Evolutionary conservation across 148 eudicot species (phyloP).

Genomic region (Camellia sinensis): DNA sequence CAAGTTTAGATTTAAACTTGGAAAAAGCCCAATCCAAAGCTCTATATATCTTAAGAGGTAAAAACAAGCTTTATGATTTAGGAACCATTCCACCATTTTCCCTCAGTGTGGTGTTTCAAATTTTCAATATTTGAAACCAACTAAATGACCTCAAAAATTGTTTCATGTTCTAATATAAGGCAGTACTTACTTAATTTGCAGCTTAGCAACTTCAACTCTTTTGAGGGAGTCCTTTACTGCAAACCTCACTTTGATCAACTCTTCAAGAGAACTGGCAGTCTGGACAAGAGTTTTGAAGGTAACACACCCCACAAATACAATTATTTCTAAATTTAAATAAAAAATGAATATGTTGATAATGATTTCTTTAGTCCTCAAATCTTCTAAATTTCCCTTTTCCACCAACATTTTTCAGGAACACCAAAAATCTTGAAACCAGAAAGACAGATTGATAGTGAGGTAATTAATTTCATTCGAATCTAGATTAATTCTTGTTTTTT

Average conservation of each 20-base stretch:
- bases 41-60: no score
- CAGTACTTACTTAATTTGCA: conserved; percentile 23
- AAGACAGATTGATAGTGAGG: conserved; percentile 48
- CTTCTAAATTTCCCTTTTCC: background rate
- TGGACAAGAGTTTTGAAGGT: conserved; percentile 91
- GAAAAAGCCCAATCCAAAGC: no score
- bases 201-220: conserved; percentile 86
- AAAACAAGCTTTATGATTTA: background rate
- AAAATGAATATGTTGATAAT: background rate
- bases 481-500: background rate
- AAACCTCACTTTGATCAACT: conserved; percentile 88
- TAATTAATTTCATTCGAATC: conserved; percentile 11
- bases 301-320: background rate
- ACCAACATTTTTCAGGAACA: conserved; percentile 43
- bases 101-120: background rate
- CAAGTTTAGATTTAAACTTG: no score
- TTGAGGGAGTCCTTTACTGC: conserved; percentile 86
- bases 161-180: background rate
- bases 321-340: background rate
- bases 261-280: conserved; percentile 84
- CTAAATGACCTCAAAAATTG: background rate
- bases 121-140: background rate
- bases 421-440: conserved; percentile 59
- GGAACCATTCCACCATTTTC: background rate
- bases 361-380: background rate